Conservation (phyloP, 2,329 filamentous ascomycete species). For the Rutstroemia sydowiana region DNA sequence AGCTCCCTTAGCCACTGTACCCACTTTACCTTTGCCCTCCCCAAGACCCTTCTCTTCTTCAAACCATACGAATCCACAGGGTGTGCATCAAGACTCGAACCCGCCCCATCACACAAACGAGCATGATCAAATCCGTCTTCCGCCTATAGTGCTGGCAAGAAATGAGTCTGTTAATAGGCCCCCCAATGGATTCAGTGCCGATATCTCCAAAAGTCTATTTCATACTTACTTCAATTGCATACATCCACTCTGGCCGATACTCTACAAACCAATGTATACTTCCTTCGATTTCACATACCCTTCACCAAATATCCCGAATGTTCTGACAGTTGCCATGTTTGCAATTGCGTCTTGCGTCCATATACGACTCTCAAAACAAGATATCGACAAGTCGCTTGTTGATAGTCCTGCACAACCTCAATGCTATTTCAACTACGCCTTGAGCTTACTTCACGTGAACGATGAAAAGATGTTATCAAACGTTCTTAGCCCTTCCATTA, state of each 20-base stretch:
- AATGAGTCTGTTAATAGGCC: background rate
- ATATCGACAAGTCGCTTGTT: constrained; percentile 12
- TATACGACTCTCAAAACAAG: constrained; percentile 12
- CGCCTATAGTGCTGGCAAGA: background rate
- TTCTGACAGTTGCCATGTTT: constrained; percentile 24
- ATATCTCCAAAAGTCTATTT: constrained; percentile 23
- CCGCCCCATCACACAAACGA: background rate
- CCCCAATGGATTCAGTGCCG: constrained; percentile 14
- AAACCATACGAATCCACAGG: background rate
- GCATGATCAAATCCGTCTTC: background rate
- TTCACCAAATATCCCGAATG: constrained; percentile 20
- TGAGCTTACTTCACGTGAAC: constrained; percentile 18
- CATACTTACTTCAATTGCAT: constrained; percentile 28
- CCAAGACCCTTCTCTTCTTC: background rate
- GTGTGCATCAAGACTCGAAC: background rate
- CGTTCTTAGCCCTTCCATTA: constrained; percentile 23
- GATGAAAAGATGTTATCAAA: constrained; percentile 15
- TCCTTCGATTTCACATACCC: constrained; percentile 23
- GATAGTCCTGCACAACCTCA: constrained; percentile 1
- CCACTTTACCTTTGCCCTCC: background rate
- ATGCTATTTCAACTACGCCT: constrained; percentile 13
- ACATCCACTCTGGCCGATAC: constrained; percentile 27
- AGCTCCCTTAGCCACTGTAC: background rate
- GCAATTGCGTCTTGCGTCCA: constrained; percentile 26
- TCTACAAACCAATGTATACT: constrained; percentile 28